Conservation (phyloP, 176 grass and related monocot species). For the Miscanthus lutarioriparius region DNA sequence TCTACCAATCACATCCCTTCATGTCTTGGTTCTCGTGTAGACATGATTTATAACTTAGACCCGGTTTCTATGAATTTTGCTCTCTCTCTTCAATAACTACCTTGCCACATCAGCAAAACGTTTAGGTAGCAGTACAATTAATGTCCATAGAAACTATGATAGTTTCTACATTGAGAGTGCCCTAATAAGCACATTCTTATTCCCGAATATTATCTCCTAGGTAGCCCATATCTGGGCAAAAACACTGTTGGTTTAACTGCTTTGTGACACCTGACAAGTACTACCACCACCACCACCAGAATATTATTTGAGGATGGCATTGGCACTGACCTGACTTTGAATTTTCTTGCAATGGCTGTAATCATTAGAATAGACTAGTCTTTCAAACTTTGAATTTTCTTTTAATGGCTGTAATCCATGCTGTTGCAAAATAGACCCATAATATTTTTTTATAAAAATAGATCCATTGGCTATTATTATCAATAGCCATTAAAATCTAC, state of each 20-base stretch:
- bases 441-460: neutral
- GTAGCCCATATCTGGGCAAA: slow-evolving; percentile 34
- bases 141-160: too few species aligned
- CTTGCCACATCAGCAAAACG: too few species aligned
- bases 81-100: too few species aligned
- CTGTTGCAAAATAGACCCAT: neutral
- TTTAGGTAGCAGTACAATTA: too few species aligned
- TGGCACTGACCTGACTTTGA: neutral
- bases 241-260: slow-evolving; percentile 22
- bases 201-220: slow-evolving; percentile 26
- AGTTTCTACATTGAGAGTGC: too few species aligned
- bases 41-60: too few species aligned
- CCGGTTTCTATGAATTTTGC: too few species aligned
- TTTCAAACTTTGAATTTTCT: neutral
- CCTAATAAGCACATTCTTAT: slow-evolving; percentile 35
- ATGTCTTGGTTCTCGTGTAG: too few species aligned
- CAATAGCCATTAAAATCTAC: neutral
- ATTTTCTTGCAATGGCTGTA: neutral
- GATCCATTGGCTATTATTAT: neutral
- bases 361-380: slow-evolving; percentile 13
- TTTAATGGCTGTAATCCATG: neutral
- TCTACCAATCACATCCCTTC: too few species aligned
- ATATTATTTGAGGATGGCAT: slow-evolving; percentile 9
- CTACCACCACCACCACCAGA: slow-evolving; percentile 24
- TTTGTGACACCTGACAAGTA: slow-evolving; percentile 17